Conservation (phyloP, 306 rosid species). For the Alnus glutinosa region DNA sequence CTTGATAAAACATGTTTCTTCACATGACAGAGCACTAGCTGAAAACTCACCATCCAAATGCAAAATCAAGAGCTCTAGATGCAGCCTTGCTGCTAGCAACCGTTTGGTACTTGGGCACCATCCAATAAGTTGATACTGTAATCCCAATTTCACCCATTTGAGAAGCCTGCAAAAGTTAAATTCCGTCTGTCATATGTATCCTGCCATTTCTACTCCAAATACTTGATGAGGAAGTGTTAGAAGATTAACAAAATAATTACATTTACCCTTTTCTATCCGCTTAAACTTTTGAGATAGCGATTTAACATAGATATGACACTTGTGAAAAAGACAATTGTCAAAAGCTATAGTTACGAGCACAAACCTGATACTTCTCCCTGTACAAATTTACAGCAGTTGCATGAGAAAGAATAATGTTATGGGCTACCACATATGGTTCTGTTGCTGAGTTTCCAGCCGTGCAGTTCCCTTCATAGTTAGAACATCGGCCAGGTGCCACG, state of each 20-base stretch:
- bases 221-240: too few relatives aligned
- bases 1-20: background rate
- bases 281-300: too few relatives aligned
- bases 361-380: conserved; percentile 42
- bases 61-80: conserved; percentile 39
- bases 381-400: conserved; percentile 43
- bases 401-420: conserved; percentile 47
- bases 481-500: conserved; percentile 56
- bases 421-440: conserved; percentile 49
- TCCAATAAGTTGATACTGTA: conserved; percentile 41
- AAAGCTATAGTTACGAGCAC: background rate
- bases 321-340: background rate
- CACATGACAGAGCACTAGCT: background rate
- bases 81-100: conserved; percentile 37
- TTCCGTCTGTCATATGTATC: background rate
- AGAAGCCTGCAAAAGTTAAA: conserved; percentile 21
- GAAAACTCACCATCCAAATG: conserved; percentile 48
- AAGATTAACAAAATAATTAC: too few relatives aligned
- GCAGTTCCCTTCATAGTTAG: conserved; percentile 43
- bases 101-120: conserved; percentile 28
- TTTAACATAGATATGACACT: background rate
- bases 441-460: conserved; percentile 44
- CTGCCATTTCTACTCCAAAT: background rate
- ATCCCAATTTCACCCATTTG: conserved; percentile 50
- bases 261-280: too few relatives aligned